Conservation (phyloP, 176 grass and related monocot species). For the Paspalum notatum region DNA sequence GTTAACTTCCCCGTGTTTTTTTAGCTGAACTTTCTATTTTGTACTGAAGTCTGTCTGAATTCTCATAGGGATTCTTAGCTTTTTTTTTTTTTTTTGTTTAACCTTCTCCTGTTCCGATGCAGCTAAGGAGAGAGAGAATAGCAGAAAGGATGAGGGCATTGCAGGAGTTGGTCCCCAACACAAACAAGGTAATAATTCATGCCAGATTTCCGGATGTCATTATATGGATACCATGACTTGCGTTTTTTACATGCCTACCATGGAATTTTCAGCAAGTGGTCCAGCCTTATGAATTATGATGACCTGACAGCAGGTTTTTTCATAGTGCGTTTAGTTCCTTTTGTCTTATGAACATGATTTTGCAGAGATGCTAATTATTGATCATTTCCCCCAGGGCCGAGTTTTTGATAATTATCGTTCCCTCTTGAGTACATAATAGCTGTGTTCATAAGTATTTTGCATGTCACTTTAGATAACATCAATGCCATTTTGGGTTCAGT, state of each 20-base stretch:
- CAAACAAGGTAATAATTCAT: slow-evolving; percentile 77
- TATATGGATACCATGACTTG: slow-evolving; percentile 33
- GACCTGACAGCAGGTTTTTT: slow-evolving; percentile 2
- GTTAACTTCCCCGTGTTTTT: not conserved
- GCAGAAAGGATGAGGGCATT: slow-evolving; percentile 93
- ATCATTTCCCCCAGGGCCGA: too few relatives aligned
- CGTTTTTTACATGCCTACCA: slow-evolving; percentile 14
- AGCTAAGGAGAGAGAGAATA: slow-evolving; percentile 92
- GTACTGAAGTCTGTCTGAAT: not conserved
- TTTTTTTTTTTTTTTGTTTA: slow-evolving; percentile 27
- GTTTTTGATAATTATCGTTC: not conserved
- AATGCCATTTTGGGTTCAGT: not conserved
- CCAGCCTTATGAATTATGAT: slow-evolving; percentile 35
- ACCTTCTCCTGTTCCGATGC: slow-evolving; percentile 20
- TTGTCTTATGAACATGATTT: slow-evolving; percentile 16
- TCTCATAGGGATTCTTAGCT: not conserved
- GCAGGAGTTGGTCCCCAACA: slow-evolving; percentile 94
- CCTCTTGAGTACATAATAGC: not conserved
- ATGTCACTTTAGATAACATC: not conserved
- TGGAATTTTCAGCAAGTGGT: slow-evolving; percentile 38
- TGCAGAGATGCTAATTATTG: slow-evolving; percentile 17
- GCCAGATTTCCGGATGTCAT: slow-evolving; percentile 32
- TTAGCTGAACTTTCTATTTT: not conserved
- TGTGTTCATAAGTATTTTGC: not conserved
- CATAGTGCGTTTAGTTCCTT: slow-evolving; percentile 21